Evolutionary conservation across 2,329 filamentous ascomycete species (phyloP).

Genomic region (Xylaria sp.): DNA sequence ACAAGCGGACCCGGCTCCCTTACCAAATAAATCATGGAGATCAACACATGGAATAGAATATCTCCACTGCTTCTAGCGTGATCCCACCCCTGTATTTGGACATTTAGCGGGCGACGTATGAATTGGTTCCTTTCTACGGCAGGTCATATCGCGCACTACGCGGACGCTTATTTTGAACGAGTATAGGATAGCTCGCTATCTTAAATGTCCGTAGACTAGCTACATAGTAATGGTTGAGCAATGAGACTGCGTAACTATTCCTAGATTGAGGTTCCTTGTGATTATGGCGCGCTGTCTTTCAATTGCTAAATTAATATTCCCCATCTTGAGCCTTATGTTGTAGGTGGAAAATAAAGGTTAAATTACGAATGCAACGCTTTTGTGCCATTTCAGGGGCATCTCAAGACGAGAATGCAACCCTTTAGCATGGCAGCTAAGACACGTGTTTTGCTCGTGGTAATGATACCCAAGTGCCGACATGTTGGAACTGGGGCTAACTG

Average conservation of each 20-base stretch:
- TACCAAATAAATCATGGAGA: background rate
- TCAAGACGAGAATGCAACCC: background rate
- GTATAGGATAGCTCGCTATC: background rate
- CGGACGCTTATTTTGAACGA: background rate
- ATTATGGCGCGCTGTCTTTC: background rate
- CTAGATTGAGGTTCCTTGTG: background rate
- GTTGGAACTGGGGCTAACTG: slow-evolving; percentile 12
- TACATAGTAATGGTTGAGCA: background rate
- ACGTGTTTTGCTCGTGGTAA: slow-evolving; percentile 25
- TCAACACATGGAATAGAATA: slow-evolving; percentile 22
- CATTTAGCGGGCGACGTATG: background rate
- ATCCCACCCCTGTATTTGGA: background rate
- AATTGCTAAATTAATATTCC: background rate
- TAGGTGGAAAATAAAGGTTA: background rate
- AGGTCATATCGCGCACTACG: background rate
- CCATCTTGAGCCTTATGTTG: background rate
- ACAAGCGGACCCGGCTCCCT: slow-evolving; percentile 5
- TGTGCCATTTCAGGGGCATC: background rate
- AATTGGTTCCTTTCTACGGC: background rate
- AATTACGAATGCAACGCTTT: background rate
- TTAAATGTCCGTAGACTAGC: background rate
- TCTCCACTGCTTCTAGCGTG: slow-evolving; percentile 25
- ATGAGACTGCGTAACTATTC: background rate
- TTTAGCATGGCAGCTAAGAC: background rate
- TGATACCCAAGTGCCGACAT: slow-evolving; percentile 10